These are phyloP conservation scores for Clonostachys rhizophaga DNA, from an alignment of 2,329 filamentous ascomycete genomes.

Conservation along the genomic window DNA sequence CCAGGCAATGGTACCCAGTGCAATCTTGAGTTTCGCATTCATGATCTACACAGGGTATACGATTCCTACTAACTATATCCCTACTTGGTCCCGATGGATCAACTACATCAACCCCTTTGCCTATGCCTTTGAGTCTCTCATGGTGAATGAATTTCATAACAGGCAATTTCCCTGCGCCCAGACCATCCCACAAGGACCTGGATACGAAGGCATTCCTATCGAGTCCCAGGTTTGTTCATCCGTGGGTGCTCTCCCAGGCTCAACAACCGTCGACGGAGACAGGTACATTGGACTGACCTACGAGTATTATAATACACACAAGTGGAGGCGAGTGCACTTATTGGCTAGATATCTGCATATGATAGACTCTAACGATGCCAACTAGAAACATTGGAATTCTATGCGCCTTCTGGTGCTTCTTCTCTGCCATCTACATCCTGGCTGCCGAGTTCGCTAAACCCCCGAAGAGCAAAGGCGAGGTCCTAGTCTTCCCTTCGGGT, in stretches of 20 bases:
- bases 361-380: too few species aligned
- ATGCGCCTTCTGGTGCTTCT: conserved; percentile 49
- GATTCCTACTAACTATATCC: conserved; percentile 38
- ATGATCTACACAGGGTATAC: conserved; percentile 44
- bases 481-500: conserved; percentile 46
- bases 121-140: conserved; percentile 75
- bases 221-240: conserved; percentile 50
- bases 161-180: conserved; percentile 52
- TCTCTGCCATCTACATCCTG: conserved; percentile 24
- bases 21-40: conserved; percentile 24
- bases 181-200: conserved; percentile 33
- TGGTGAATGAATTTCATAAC: conserved; percentile 76
- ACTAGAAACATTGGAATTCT: conserved; percentile 56
- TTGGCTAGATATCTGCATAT: too few species aligned
- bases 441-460: conserved; percentile 34
- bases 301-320: conserved; percentile 42
- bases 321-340: conserved; percentile 37
- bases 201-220: conserved; percentile 15
- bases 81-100: conserved; percentile 12
- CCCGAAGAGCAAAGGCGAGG: conserved; percentile 48
- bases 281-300: conserved; percentile 49
- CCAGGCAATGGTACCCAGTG: conserved; percentile 19
- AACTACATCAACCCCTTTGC: conserved; percentile 55
- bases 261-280: conserved; percentile 48
- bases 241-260: conserved; percentile 52